Conservation (phyloP, 805 yeast species). For the Pichia deserticola region DNA sequence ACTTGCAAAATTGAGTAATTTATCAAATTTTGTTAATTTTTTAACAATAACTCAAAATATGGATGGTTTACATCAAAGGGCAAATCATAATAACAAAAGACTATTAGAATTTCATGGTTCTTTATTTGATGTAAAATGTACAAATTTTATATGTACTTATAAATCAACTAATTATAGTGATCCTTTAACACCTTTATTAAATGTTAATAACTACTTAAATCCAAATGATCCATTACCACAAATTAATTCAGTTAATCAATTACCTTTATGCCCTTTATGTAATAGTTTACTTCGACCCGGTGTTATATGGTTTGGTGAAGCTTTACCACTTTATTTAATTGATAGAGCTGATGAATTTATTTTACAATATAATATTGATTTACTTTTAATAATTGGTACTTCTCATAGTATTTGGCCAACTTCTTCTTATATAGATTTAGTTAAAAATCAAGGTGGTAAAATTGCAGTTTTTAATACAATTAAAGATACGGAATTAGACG, state of each 20-base stretch:
- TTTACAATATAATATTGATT: constrained; percentile 48
- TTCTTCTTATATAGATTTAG: constrained; percentile 80
- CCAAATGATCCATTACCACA: constrained; percentile 21
- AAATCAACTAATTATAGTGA: constrained; percentile 38
- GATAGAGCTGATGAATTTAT: constrained; percentile 68
- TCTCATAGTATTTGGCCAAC: constrained; percentile 89
- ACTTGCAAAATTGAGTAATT: constrained; percentile 51
- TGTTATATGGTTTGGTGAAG: constrained; percentile 94
- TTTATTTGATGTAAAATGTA: constrained; percentile 65
- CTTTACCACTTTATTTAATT: constrained; percentile 57
- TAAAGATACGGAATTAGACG: constrained; percentile 39
- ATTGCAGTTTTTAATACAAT: constrained; percentile 81
- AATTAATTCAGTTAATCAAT: constrained; percentile 36
- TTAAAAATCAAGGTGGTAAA: constrained; percentile 63
- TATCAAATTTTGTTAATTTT: constrained; percentile 28
- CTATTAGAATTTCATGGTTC: constrained; percentile 75
- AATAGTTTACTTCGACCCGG: constrained; percentile 74
- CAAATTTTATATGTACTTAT: constrained; percentile 65
- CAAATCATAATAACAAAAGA: constrained; percentile 47
- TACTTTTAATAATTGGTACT: constrained; percentile 79
- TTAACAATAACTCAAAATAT: constrained; percentile 78
- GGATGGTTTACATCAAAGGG: constrained; percentile 65
- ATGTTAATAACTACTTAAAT: constrained; percentile 9
- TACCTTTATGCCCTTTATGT: constrained; percentile 78
- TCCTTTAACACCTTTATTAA: constrained; percentile 45